Base-by-base conservation (phyloP, 1,284 basidiomycete species). In the Trichosporon sp. region DNA sequence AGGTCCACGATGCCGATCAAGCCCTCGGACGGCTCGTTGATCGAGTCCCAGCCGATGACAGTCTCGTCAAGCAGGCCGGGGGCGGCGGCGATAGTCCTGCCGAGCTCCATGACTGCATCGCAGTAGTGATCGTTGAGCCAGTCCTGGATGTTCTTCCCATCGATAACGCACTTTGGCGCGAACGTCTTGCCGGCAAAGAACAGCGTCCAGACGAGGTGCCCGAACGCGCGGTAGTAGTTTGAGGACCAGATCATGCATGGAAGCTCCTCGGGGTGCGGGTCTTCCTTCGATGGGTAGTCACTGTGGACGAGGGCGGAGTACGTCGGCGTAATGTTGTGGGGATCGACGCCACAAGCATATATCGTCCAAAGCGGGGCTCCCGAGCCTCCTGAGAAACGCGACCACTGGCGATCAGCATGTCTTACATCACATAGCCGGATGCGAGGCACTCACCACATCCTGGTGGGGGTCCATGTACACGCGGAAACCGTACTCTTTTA, bases 241-340 rank as follows among this genome's bases (percentile, higher is more conserved):
- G 96, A 98, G 15, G 91, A 90, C 96, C 96, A 98, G 72, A 95
- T 89, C 96, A 99, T 99, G 65, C 90, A 89, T 1, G 96, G 95
- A 71, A 94, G 87, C 0, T 87, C 81, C 7, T 87, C 85, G 0
- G 96, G 94, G 72, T 91, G 86, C 2, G 92, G 87, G 0, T 83
- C 78, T 31, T 75, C 73, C 15, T 72, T 71, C 2, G 85, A 78
- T 0, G 93, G 91, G 83, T 93, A 98, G 84, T 98, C 95, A 81
- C 88, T 89, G 78, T 98, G 95, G 12, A 99, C 78, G 70, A 95
- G 88, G 35, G 95, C 92, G 3, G 93, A 87, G 77, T 92, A 90
- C 0, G 95, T 98, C 1, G 89, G 87, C 0, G 92, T 92, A 71
- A 98, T 89, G 74, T 92, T 88, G 65, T 89, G 87, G 0, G 95